Evolutionary conservation across 169 alveolate species (phyloP), one percentile per base, ranked within the genome.

Genomic region (Hepatocystis sp.): DNA sequence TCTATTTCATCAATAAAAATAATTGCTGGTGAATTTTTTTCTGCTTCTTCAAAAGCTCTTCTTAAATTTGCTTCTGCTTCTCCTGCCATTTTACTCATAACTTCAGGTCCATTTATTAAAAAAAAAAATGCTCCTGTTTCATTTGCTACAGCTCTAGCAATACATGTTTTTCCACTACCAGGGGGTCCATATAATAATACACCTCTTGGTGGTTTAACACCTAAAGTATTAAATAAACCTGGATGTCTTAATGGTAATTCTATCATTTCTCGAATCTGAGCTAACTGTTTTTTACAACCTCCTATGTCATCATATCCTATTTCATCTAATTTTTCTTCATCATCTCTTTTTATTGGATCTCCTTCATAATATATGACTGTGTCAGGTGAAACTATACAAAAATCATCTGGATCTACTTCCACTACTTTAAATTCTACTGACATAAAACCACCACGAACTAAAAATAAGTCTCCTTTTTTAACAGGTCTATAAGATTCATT

Each of bases 271-370:
- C 99, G 97, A 28, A 99, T 98, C 86, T 97, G 98, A 13, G 99
- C 99, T 99, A 99, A 95, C 86, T 98, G 99, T 88, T 98, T 96
- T 91, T 99, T 96, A 95, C 99, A 99, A 8, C 99, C 99, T 44
- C 99, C 99, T 23, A 99, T 97, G 92, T 98, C 99, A 88, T 99
- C 99, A 90, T 99, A 99, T 5, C 99, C 99, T 13, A 98, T 99
- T 46, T 98, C 99, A 90, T 99, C 99, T 46, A 97, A 94, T 55
- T 97, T 95, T 90, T 99, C 99, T 92, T 99, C 99, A 58, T 99
- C 99, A 89, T 98, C 99, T 63, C 99, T 94, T 91, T 98, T 98
- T 27, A 99, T 97, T 25, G 99, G 99, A 67, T 99, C 99, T 19
- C 99, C 99, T 58, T 92, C 96, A 76, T 90, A 91, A 65, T 86